Percentiles rank a stretch among this genome's conserved stretches.
Conservation (phyloP, 2,329 filamentous ascomycete species). For the Pseudogymnoascus sp. region DNA sequence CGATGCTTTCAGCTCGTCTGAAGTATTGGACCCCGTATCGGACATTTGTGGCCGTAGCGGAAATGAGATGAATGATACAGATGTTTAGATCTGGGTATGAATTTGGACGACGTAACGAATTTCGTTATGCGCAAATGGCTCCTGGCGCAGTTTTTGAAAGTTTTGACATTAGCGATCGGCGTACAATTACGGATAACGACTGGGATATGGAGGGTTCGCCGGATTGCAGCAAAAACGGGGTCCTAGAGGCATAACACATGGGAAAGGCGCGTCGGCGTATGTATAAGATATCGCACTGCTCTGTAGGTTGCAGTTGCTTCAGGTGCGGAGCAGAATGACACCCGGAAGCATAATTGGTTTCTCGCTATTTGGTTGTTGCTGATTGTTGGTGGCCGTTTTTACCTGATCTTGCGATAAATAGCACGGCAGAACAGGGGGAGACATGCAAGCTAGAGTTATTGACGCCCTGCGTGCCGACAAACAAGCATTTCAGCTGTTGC, state of each 20-base stretch:
- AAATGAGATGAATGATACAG: slow-evolving; percentile 34
- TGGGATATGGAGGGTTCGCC: neutral
- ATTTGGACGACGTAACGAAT: slow-evolving; percentile 2
- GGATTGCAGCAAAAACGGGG: slow-evolving; percentile 9
- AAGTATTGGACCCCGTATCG: slow-evolving; percentile 44
- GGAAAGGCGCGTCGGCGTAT: slow-evolving; percentile 1
- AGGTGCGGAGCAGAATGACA: neutral
- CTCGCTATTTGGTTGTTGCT: neutral
- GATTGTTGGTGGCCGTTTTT: slow-evolving; percentile 1
- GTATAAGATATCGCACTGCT: slow-evolving; percentile 3
- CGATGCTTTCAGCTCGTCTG: slow-evolving; percentile 32
- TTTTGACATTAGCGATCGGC: slow-evolving; percentile 7
- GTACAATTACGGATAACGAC: slow-evolving; percentile 6
- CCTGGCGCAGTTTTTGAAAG: slow-evolving; percentile 1
- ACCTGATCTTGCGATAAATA: slow-evolving; percentile 4
- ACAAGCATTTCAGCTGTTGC: neutral
- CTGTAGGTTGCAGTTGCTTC: neutral
- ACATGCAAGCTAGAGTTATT: slow-evolving; percentile 1
- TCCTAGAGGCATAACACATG: slow-evolving; percentile 6
- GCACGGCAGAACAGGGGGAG: neutral
- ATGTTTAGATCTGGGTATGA: slow-evolving; percentile 19
- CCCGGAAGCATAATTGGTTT: slow-evolving; percentile 2
- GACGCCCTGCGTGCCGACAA: neutral
- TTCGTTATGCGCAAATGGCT: neutral
- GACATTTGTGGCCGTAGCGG: slow-evolving; percentile 39